These are phyloP conservation scores for Stagonosporopsis vannaccii DNA, from an alignment of 2,329 filamentous ascomycete genomes.

Conservation along the genomic window DNA sequence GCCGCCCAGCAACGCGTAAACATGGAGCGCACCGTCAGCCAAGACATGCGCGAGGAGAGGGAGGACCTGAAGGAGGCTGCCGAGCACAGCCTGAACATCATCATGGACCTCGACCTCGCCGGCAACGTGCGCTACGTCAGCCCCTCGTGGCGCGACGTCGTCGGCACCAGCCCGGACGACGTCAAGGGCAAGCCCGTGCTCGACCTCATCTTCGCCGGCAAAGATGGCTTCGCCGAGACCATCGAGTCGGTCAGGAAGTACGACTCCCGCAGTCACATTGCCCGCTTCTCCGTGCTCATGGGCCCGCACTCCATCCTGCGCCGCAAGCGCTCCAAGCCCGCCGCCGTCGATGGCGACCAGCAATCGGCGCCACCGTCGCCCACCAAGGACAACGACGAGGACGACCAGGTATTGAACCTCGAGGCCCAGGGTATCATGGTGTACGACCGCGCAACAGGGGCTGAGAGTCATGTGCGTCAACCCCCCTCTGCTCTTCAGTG, in stretches of 20 bases:
- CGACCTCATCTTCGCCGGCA: slow-evolving; percentile 82
- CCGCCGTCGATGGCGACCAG: slow-evolving; percentile 36
- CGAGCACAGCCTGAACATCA: slow-evolving; percentile 95
- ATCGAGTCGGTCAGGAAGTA: slow-evolving; percentile 86
- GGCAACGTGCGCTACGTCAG: slow-evolving; percentile 95
- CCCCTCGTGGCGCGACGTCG: slow-evolving; percentile 92
- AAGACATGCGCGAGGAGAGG: slow-evolving; percentile 90
- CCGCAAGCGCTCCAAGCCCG: slow-evolving; percentile 36
- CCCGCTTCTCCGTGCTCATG: slow-evolving; percentile 48
- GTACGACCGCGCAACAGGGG: slow-evolving; percentile 85
- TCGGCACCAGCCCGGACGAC: slow-evolving; percentile 77
- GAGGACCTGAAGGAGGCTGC: slow-evolving; percentile 94
- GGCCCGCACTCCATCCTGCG: slow-evolving; percentile 47
- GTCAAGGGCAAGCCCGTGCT: slow-evolving; percentile 80
- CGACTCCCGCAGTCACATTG: slow-evolving; percentile 89
- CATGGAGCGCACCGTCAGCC: slow-evolving; percentile 74
- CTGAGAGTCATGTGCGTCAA: slow-evolving; percentile 82
- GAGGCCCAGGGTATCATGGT: slow-evolving; percentile 99
- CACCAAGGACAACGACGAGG: slow-evolving; percentile 43
- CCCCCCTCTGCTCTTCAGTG: neutral
- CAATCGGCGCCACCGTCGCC: slow-evolving; percentile 43
- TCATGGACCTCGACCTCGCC: slow-evolving; percentile 91
- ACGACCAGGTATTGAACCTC: slow-evolving; percentile 71
- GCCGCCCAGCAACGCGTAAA: slow-evolving; percentile 36
- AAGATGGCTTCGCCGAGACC: slow-evolving; percentile 79